Base-by-base conservation (phyloP, 495 filamentous ascomycete genomes). In the Aspergillus ostianus region DNA sequence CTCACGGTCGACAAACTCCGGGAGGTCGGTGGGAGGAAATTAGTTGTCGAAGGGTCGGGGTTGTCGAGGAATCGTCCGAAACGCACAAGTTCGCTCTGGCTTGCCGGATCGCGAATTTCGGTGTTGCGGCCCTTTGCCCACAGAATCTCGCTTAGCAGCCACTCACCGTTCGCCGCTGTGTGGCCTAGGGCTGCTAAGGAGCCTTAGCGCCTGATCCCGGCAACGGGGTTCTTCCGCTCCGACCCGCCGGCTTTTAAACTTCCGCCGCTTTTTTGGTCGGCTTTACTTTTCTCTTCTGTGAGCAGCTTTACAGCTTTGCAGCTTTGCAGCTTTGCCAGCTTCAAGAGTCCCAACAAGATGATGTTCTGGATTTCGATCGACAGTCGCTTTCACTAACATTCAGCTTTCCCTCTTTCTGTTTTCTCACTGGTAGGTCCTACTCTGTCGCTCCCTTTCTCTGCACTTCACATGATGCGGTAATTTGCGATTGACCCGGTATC, bases 401-500 rank as follows among this genome's bases (percentile, higher is more conserved):
- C 17, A 36, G 18, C 29, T 17, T n/a, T 12, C 13, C 12, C 27
- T 7, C 27, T 21, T 17, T 2, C 26, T 2, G 21, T 32, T 26
- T 7, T 30, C 12, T 53, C 60, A 61, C 66, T 66, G 69, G 73
- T 75, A 75, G 51, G 70, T 71, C 47, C 13, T 51, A 32, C 51
- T 49, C 19, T 15, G 13, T 44, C 49, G 15, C 29, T 15, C 52
- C 49, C 41, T 57, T 19, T 27, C 29, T 19, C 26, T 23, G 48
- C 55, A 45, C 49, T 60, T 81, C 63, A 73, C 59, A 88, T 91
- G 92, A 95, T 93, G 91, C 84, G 74, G 90, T 94, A 96, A 96
- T 96, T 96, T 96, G 92, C 92, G 92, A 92, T 92, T 92, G 91
- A 96, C 87, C 77, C 76, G 70, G 76, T 72, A 76, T n/a, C 82